Percentiles rank a stretch among this genome's conserved stretches.
phyloP scores from a whole-genome alignment of 495 filamentous ascomycete species.

The Amorphotheca resinae region DNA sequence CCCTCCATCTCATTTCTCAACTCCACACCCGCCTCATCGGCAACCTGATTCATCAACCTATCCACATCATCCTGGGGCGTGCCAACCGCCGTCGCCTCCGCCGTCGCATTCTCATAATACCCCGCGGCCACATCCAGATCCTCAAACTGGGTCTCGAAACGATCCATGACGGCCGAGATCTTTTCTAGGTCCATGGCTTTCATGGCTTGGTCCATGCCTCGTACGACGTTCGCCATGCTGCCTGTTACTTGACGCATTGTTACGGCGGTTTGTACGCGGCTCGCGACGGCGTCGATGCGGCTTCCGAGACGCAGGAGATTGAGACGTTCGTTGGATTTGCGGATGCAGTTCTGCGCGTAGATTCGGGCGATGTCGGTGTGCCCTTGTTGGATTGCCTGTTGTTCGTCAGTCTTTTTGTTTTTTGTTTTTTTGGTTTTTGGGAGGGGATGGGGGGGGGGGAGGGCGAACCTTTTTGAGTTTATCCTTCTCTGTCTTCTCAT shows the following conservation, averaged over 20 bases:
- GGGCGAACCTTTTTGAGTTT: slow-evolving; percentile 62
- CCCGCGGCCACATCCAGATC: slow-evolving; percentile 71
- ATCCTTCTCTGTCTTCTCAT: slow-evolving; percentile 67
- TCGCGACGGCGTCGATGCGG: slow-evolving; percentile 50
- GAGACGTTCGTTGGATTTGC: slow-evolving; percentile 58
- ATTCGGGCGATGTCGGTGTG: slow-evolving; percentile 68
- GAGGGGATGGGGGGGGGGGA: slow-evolving; percentile 7
- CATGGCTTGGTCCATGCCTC: slow-evolving; percentile 54
- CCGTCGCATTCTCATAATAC: slow-evolving; percentile 75
- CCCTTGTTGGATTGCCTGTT: slow-evolving; percentile 45
- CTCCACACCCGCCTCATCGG: slow-evolving; percentile 72
- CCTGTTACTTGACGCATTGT: slow-evolving; percentile 54
- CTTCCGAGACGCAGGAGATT: slow-evolving; percentile 48
- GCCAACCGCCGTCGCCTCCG: slow-evolving; percentile 56
- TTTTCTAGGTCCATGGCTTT: slow-evolving; percentile 60
- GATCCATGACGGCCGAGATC: slow-evolving; percentile 56
- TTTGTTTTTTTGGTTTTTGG: no score
- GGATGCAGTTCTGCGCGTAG: slow-evolving; percentile 74
- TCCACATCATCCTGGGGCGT: slow-evolving; percentile 79
- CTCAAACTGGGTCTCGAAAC: slow-evolving; percentile 73
- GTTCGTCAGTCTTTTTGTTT: not conserved
- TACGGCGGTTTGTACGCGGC: slow-evolving; percentile 50
- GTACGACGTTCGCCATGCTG: slow-evolving; percentile 51
- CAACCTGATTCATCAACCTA: slow-evolving; percentile 63
- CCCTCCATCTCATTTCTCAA: slow-evolving; percentile 55